Base-by-base conservation (phyloP, 768 basidiomycete genomes). In the Leccinum fibrillosum region DNA sequence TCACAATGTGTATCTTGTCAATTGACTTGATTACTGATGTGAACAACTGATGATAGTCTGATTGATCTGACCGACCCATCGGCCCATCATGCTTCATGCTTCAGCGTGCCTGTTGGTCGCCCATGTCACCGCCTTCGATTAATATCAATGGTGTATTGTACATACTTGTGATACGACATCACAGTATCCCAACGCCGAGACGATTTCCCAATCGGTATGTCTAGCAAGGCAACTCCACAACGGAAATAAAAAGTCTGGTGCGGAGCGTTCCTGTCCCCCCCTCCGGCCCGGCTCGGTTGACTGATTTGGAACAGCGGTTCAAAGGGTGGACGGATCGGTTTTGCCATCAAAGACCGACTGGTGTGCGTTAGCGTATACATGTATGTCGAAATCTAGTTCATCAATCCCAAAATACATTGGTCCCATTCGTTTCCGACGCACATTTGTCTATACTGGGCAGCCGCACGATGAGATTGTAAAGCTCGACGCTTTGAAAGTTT, bases 391-490 rank as follows among this genome's bases (percentile, higher is more conserved):
- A 49, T 25, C 34, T 21, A 15, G 49, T 54, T 59, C 62, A 92
- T 61, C 74, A 76, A 65, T 92, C 88, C 93, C 93, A 94, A 71
- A 93, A 93, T 10, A 86, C 86, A 32, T 59, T 55, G 1, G 90
- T 91, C 32, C 91, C 92, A 61, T 95, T 94, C 55, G 80, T 90
- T 21, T 68, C 61, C n/a, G 88, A 83, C 19, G 80, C 80, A 45
- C 71, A 71, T 13, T 73, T 62, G 59, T 80, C 77, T 45, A 89
- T 81, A 4, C 85, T 88, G 26, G 93, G 75, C 30, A 94, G 75
- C 68, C 83, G 86, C 75, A 85, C 82, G 49, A 93, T 79, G 21
- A 94, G 83, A 59, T 86, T 88, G 71, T 94, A 94, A 25, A 95
- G 73, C 73, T 95, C 85, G 34, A 93, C 84, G 62, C 92, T 96